These are phyloP conservation scores for Suillus discolor DNA, from an alignment of 768 basidiomycete species.

Conservation along the genomic window DNA sequence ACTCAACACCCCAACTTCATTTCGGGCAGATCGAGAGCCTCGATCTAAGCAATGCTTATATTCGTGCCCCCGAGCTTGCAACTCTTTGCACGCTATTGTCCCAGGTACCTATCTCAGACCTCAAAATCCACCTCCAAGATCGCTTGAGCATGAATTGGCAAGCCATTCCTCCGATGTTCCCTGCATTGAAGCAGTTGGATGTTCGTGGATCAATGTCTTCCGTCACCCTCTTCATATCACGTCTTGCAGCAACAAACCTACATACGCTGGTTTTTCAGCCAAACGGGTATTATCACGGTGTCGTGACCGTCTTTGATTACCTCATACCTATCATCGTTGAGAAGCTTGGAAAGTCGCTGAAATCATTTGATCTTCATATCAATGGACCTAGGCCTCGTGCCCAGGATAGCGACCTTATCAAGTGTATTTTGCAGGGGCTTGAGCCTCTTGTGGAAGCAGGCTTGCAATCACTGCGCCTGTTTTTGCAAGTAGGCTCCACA, in stretches of 20 bases:
- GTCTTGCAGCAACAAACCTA: slow-evolving; percentile 1
- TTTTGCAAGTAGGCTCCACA: background rate
- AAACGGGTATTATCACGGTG: background rate
- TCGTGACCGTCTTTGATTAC: background rate
- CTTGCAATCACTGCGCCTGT: slow-evolving; percentile 6
- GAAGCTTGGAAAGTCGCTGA: slow-evolving; percentile 6
- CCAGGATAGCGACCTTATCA: background rate
- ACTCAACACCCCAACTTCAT: background rate
- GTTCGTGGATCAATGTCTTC: slow-evolving; percentile 9
- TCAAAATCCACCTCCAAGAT: slow-evolving; percentile 6
- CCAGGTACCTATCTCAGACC: slow-evolving; percentile 5
- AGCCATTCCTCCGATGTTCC: slow-evolving; percentile 6
- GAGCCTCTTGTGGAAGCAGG: slow-evolving; percentile 7
- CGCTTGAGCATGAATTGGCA: slow-evolving; percentile 5
- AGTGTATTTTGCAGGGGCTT: background rate
- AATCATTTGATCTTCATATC: slow-evolving; percentile 12
- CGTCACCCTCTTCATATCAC: slow-evolving; percentile 6
- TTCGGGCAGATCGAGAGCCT: slow-evolving; percentile 4
- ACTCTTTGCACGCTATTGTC: background rate
- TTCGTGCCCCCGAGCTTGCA: slow-evolving; percentile 2
- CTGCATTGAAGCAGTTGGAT: slow-evolving; percentile 2
- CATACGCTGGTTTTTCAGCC: slow-evolving; percentile 7
- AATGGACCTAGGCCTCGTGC: background rate
- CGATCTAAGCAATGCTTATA: slow-evolving; percentile 6
- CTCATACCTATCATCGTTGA: slow-evolving; percentile 3